phyloP scores from a whole-genome alignment of 2,329 filamentous ascomycete genomes.

The Fusarium humuli region DNA sequence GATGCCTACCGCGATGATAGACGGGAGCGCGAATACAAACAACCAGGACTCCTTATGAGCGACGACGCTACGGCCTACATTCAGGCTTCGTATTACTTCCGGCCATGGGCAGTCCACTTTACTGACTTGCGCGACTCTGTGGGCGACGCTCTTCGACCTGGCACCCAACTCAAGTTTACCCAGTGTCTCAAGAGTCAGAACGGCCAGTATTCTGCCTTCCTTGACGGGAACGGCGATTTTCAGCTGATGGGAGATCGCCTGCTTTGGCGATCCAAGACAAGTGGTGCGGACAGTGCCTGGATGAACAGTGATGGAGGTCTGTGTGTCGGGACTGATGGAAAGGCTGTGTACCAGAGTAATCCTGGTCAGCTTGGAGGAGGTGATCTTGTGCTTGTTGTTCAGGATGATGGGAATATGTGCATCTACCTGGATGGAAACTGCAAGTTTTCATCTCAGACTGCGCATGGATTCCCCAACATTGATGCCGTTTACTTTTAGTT shows the following conservation, averaged over 20 bases:
- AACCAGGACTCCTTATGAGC: not conserved
- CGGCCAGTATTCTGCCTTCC: not conserved
- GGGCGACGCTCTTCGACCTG: not conserved
- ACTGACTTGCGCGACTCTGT: not conserved
- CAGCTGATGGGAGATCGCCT: not conserved
- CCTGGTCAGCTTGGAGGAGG: not conserved
- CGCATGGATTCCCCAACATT: accelerated
- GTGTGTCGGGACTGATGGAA: not conserved
- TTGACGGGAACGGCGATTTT: not conserved
- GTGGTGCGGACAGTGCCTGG: not conserved
- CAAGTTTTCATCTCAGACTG: not conserved
- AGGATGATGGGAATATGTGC: not conserved
- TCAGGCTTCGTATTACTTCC: not conserved
- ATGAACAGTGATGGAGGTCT: not conserved
- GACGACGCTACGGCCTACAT: not conserved
- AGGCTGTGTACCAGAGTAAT: not conserved
- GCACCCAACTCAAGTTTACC: not conserved
- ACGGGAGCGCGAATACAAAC: not conserved
- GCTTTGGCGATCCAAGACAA: not conserved
- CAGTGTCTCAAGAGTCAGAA: not conserved
- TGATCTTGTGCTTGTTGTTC: not conserved
- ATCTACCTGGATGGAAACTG: not conserved
- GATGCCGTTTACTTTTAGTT: not conserved
- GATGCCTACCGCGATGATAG: not conserved
- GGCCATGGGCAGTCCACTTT: not conserved